These are phyloP conservation scores for Kuraishia capsulata DNA, from an alignment of 805 yeast species.

Conservation along the genomic window DNA sequence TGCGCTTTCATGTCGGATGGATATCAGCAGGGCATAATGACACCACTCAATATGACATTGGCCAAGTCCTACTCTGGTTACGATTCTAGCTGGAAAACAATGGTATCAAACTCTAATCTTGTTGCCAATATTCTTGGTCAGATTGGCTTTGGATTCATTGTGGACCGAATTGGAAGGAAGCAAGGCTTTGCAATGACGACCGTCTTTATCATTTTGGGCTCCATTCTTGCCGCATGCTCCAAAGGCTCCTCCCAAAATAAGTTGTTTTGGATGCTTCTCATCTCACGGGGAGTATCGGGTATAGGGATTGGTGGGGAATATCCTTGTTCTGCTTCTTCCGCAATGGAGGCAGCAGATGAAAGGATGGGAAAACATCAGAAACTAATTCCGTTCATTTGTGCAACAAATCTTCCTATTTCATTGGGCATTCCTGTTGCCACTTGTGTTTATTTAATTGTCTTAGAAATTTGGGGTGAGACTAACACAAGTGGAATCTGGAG, in stretches of 20 bases:
- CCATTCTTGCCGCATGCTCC: constrained; percentile 49
- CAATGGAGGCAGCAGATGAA: constrained; percentile 51
- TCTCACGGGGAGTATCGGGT: constrained; percentile 52
- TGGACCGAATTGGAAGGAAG: constrained; percentile 52
- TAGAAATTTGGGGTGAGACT: constrained; percentile 26
- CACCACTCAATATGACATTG: constrained; percentile 15
- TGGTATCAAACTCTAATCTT: constrained; percentile 31
- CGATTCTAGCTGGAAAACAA: constrained; percentile 12
- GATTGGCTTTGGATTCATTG: constrained; percentile 44
- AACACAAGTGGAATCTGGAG: constrained; percentile 32
- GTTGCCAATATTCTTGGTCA: constrained; percentile 57
- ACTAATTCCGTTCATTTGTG: constrained; percentile 31
- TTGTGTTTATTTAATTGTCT: constrained; percentile 33
- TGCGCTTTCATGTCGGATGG: constrained; percentile 17
- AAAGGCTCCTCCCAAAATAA: constrained; percentile 39
- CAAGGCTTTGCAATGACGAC: constrained; percentile 54
- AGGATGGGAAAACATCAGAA: constrained; percentile 25
- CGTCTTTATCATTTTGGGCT: constrained; percentile 45
- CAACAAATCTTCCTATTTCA: constrained; percentile 37
- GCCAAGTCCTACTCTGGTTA: constrained; percentile 10
- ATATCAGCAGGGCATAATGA: constrained; percentile 18
- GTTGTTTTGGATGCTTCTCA: constrained; percentile 40
- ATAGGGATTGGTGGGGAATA: constrained; percentile 64
- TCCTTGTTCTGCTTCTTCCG: constrained; percentile 54
- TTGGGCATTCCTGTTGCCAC: constrained; percentile 40